phyloP scores from a whole-genome alignment of 1,284 basidiomycete species.

The Rhodotorula sp. region DNA sequence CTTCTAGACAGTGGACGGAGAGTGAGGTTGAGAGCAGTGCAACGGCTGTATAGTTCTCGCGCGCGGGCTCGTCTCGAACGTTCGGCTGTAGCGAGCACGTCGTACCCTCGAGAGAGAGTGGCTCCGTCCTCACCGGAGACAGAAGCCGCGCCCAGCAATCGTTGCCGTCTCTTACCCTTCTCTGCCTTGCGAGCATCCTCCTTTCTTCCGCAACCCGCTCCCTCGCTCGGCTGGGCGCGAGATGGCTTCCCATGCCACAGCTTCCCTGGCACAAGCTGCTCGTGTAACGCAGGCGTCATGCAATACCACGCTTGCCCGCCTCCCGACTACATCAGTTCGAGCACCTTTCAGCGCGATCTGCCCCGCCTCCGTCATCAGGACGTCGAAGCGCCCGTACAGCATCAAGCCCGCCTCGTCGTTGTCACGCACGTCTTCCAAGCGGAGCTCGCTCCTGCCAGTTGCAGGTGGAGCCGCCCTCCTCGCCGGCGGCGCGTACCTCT shows the following conservation, averaged over 20 bases:
- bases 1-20: conserved; percentile 55
- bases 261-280: neutral
- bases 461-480: neutral
- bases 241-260: neutral
- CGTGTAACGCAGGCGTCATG: no score
- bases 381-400: neutral
- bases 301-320: neutral
- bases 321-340: neutral
- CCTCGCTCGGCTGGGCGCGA: neutral
- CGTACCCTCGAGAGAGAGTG: neutral
- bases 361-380: neutral
- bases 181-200: no score
- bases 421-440: neutral
- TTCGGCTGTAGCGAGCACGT: no score
- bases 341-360: neutral
- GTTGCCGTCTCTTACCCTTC: no score
- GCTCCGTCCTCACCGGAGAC: no score
- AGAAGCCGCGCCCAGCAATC: no score
- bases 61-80: neutral
- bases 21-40: neutral
- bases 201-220: no score
- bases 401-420: neutral
- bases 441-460: neutral
- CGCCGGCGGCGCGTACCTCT: neutral
- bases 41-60: neutral